These are phyloP conservation scores for Zychaea mexicana DNA, from an alignment of 371 early-diverging fungal species.

Conservation along the genomic window DNA sequence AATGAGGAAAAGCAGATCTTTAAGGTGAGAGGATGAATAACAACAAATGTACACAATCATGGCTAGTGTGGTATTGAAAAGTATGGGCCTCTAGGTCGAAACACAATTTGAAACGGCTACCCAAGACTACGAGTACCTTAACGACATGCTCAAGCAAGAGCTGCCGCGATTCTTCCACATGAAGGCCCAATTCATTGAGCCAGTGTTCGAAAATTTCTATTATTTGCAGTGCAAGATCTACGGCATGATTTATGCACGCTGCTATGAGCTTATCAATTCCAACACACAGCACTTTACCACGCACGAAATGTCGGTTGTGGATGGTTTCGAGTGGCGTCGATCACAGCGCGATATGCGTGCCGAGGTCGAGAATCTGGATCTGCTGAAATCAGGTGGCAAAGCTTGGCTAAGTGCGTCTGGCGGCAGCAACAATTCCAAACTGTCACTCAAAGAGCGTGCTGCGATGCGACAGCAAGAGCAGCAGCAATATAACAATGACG, in stretches of 20 bases:
- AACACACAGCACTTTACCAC: constrained; percentile 42
- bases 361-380: constrained; percentile 40
- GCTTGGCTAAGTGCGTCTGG: constrained; percentile 44
- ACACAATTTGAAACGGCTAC: constrained; percentile 70
- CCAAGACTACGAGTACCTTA: constrained; percentile 73
- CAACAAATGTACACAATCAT: neutral
- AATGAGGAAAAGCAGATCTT: constrained; percentile 76
- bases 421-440: constrained; percentile 32
- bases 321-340: constrained; percentile 36
- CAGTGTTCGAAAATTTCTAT: constrained; percentile 75
- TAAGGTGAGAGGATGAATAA: constrained; percentile 32
- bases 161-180: constrained; percentile 69
- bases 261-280: constrained; percentile 51
- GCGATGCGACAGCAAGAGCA: constrained; percentile 27
- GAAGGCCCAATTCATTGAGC: constrained; percentile 66
- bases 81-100: constrained; percentile 62
- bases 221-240: constrained; percentile 71
- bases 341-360: constrained; percentile 27
- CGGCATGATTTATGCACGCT: constrained; percentile 52
- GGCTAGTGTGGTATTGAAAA: neutral
- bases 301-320: constrained; percentile 32
- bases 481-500: no score
- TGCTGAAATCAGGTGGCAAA: constrained; percentile 47
- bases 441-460: constrained; percentile 44
- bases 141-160: constrained; percentile 67